Percentiles rank a stretch among this genome's conserved stretches.
Conservation (phyloP, 2,329 filamentous ascomycete genomes). For the Fusarium penzigii region DNA sequence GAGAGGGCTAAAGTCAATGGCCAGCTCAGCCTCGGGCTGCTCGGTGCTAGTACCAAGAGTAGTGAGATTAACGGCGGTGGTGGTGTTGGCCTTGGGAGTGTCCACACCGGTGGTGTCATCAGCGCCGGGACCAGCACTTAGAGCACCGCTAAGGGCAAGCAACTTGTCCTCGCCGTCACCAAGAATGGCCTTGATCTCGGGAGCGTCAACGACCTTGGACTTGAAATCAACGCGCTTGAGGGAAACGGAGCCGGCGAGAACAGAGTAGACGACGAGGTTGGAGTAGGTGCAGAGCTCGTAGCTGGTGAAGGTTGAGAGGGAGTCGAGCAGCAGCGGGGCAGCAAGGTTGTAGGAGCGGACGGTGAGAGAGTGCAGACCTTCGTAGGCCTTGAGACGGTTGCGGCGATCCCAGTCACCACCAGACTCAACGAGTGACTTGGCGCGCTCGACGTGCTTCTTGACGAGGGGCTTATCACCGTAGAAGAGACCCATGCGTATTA, state of each 20-base stretch:
- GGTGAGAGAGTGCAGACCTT: slow-evolving; percentile 89
- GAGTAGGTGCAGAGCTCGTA: slow-evolving; percentile 99
- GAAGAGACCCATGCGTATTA: slow-evolving; percentile 94
- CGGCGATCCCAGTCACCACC: slow-evolving; percentile 98
- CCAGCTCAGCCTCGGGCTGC: slow-evolving; percentile 75
- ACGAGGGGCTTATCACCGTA: slow-evolving; percentile 91
- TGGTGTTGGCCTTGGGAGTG: slow-evolving; percentile 48
- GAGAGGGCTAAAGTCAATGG: slow-evolving; percentile 86
- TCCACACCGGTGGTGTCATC: slow-evolving; percentile 73
- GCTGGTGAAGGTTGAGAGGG: slow-evolving; percentile 95
- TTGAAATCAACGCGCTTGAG: slow-evolving; percentile 98
- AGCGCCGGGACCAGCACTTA: slow-evolving; percentile 78
- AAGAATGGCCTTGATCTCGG: slow-evolving; percentile 96
- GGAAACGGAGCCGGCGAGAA: slow-evolving; percentile 90
- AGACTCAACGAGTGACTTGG: slow-evolving; percentile 85
- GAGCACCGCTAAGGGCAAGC: slow-evolving; percentile 74
- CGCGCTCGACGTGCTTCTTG: slow-evolving; percentile 91
- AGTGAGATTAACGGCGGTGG: slow-evolving; percentile 82
- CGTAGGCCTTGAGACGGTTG: slow-evolving; percentile 98
- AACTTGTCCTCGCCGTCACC: slow-evolving; percentile 88
- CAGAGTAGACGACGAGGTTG: slow-evolving; percentile 89
- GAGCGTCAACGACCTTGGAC: slow-evolving; percentile 96
- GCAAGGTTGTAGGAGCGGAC: slow-evolving; percentile 87
- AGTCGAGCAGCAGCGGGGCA: slow-evolving; percentile 92
- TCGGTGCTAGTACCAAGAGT: slow-evolving; percentile 73